Evolutionary conservation across 495 filamentous ascomycete species (phyloP).

Genomic region (Penicillium cinerascens): DNA sequence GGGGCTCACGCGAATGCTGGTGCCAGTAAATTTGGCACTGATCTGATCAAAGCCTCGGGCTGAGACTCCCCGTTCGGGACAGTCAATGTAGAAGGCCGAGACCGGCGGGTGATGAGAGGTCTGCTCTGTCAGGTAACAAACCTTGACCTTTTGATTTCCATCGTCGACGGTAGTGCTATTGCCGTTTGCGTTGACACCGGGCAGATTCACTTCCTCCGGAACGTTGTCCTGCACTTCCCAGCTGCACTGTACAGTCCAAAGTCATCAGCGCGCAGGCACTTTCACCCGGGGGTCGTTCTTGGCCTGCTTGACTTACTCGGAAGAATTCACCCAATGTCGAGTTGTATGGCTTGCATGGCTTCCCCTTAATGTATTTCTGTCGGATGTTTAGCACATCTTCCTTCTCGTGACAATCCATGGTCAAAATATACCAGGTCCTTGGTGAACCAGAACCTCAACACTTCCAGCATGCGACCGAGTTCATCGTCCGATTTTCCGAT

Average conservation of each 20-base stretch:
- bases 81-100: conserved; percentile 92
- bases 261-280: background rate
- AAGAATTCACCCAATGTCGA: conserved; percentile 98
- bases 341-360: conserved; percentile 98
- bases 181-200: conserved; percentile 30
- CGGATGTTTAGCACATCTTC: conserved; percentile 13
- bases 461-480: conserved; percentile 87
- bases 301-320: conserved; percentile 54
- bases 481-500: conserved; percentile 93
- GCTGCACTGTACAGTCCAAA: conserved; percentile 61
- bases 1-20: conserved; percentile 84
- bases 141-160: conserved; percentile 57
- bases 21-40: conserved; percentile 96
- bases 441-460: conserved; percentile 96
- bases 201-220: conserved; percentile 44
- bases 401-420: background rate
- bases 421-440: conserved; percentile 71
- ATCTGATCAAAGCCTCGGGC: conserved; percentile 93
- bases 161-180: conserved; percentile 32
- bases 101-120: conserved; percentile 98
- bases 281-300: background rate
- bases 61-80: conserved; percentile 82
- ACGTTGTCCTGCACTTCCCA: conserved; percentile 80
- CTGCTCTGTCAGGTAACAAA: conserved; percentile 95
- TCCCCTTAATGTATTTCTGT: conserved; percentile 95